Base-by-base conservation (phyloP, 2,329 filamentous ascomycete species). In the Trichophyton benhamiae region DNA sequence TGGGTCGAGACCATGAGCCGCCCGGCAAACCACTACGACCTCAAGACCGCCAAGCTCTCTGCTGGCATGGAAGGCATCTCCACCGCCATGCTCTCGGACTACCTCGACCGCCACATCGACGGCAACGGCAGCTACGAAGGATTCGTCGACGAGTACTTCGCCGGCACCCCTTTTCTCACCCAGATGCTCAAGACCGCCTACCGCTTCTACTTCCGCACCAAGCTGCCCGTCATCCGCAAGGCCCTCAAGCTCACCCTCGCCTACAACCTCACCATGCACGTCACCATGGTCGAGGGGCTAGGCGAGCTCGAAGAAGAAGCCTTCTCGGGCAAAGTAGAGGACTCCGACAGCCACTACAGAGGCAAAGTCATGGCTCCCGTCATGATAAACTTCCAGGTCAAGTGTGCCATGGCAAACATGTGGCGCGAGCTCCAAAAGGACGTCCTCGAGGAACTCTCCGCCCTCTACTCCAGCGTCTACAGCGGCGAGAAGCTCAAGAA, bases 381-480 rank as follows among this genome's bases (percentile, higher is more conserved):
- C 72, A 95, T 97, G 91, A 95, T 97, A 83, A 97, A 96, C 80
- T 96, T 96, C 83, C 90, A 96, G 79, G 91, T 97, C 80, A 97
- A 97, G 83, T 94, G 89, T 70, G 91, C 91, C 60, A 86, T 97
- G 77, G 92, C 91, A 66, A 91, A 95, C 70, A 95, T 96, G 89
- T 97, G 92, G 92, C 91, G 92, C 66, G 91, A 96, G 75, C 81
- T 97, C 62, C 91, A 96, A 75, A 95, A 95, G 79, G 92, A 96
- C 68, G 91, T 96, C 42, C 82, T 97, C 1, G 91, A 95, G 78
- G 92, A 97, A 78, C 83, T 97, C 0, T 96, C 92, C 1, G 79
- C 84, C 5, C 82, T 97, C 13, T 97, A 96, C 82, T 95, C 90
- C n/a, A 95, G 91, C 66, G 92, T 97, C 52, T 97, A 97, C 82